Evolutionary conservation across 306 rosid genomes (phyloP), one percentile per base, ranked within the genome.

Genomic region (Dalbergia oliveri): DNA sequence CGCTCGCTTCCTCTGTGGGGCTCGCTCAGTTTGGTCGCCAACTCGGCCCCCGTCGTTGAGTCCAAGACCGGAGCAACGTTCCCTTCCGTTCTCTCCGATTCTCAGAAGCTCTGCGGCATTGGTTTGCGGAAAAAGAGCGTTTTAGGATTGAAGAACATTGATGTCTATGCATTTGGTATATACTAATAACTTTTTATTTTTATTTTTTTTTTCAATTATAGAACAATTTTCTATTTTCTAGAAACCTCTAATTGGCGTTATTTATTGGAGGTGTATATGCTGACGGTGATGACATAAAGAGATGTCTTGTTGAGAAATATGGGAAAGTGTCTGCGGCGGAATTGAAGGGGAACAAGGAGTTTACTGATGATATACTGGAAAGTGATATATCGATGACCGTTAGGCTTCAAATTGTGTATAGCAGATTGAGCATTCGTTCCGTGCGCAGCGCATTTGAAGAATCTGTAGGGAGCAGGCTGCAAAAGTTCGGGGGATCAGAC

Each of bases 371-470:
- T 83, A 81, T 95, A 26, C 61, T 93, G 85, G 97, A 93, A 61
- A 85, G 81, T 76, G 99, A 95, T 87, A 89, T 95, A 77, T 26
- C 85, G 68, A 77, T 93, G 87, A 93, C 97, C 12, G 84, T 95
- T 71, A 90, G 97, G 72, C 97, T 95, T 86, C 98, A 95, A 79
- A 88, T 95, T 84, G 90, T 93, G 47, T 93, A 93, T 66, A 62
- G 94, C 4, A 95, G 70, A 82, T 85, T 95, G 89, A 91, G 98
- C 89, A 93, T 95, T 74, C 84, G 93, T 16, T 90, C 98, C 0
- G 97, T 95, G 5, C 94, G 96, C 2, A 90, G 79, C 61, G 99
- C 98, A 62, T 93, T 95, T 81, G 96, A 93, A 86, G 97, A 91
- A 59, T 93, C 99, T 1, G 87, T 95, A 1, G 98, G 99, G 77